Percentiles rank a stretch among this genome's conserved stretches.
Conservation (phyloP, 495 filamentous ascomycete species). For the Recurvomyces mirabilis region DNA sequence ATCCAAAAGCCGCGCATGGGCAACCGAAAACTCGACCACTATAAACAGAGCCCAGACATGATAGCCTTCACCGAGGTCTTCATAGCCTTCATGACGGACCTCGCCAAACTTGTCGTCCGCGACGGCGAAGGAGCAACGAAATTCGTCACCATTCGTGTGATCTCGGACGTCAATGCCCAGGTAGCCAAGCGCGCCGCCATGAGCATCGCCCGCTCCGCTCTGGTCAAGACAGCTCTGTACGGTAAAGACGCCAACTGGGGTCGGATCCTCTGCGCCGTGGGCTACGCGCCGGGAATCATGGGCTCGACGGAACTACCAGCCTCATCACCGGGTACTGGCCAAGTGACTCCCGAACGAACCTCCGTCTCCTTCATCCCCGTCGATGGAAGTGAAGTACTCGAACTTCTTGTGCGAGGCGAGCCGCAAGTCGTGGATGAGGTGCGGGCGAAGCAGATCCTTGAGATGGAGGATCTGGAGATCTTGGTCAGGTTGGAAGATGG, state of each 20-base stretch:
- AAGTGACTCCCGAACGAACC: slow-evolving; percentile 67
- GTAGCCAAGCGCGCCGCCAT: slow-evolving; percentile 51
- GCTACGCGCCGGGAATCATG: slow-evolving; percentile 55
- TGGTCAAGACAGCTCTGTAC: slow-evolving; percentile 96
- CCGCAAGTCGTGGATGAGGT: slow-evolving; percentile 86
- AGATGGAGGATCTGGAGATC: slow-evolving; percentile 52
- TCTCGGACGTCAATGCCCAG: slow-evolving; percentile 51
- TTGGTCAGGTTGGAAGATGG: slow-evolving; percentile 28
- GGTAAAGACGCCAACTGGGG: slow-evolving; percentile 98
- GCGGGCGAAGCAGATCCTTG: slow-evolving; percentile 73
- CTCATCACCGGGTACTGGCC: background rate
- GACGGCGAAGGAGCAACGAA: slow-evolving; percentile 98
- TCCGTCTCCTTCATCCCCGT: slow-evolving; percentile 85
- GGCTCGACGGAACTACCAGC: background rate
- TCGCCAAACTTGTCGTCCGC: slow-evolving; percentile 85
- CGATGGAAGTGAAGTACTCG: slow-evolving; percentile 69
- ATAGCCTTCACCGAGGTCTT: slow-evolving; percentile 54
- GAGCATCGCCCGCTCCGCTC: slow-evolving; percentile 82
- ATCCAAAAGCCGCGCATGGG: background rate
- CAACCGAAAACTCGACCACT: background rate
- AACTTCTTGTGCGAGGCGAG: slow-evolving; percentile 80
- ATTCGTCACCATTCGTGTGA: slow-evolving; percentile 87
- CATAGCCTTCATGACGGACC: slow-evolving; percentile 64
- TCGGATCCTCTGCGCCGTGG: slow-evolving; percentile 87
- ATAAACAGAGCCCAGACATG: slow-evolving; percentile 35